Evolutionary conservation across 192 early-diverging fungal species (phyloP), one percentile per base, ranked within the genome.

Genomic region (Entrophospora sp.): DNA sequence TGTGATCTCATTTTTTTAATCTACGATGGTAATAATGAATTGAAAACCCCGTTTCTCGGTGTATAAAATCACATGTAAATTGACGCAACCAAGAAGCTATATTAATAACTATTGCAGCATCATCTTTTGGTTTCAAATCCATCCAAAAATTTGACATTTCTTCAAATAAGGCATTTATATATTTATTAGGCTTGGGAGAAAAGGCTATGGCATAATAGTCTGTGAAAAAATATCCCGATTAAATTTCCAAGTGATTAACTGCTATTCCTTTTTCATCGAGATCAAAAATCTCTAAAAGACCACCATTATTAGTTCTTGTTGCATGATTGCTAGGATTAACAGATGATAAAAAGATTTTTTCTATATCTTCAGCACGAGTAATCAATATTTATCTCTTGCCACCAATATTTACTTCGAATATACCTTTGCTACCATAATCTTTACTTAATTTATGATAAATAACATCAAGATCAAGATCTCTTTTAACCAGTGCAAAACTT

Each of bases 71-170:
- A 8, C 10, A 8, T 10, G 44, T 48, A 49, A 64, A 64, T 27
- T 34, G 43, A 48, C 43, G 44, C 44, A 48, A 34, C 61, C 61
- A 64, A 64, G 34, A 10, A 3, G 44, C 14, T 7, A 48, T 48
- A 24, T 64, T 44, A n/a, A 64, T 64, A 36, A 36, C 13, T n/a
- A 27, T 36, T 64, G 20, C 10, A 18, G 31, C 28, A 1, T 64
- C 61, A 35, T 49, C 32, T 48, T n/a, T 16, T 20, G 31, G 30
- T 9, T 49, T 64, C 16, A 64, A 64, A 49, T 48, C 16, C 1
- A 64, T 64, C 61, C 61, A 64, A 64, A 35, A 36, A n/a, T 10
- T 22, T 48, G 28, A 9, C 61, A 64, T 64, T 64, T 64, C 61
- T 48, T 64, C 30, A 36, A 48, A 64, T 28, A 64, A 24, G 12